A percentile compares a stretch with the other conserved stretches of the same genome.
These are phyloP conservation scores for Phytopythium aichiense DNA, from an alignment of 352 stramenopile genomes.

Conservation along the genomic window DNA sequence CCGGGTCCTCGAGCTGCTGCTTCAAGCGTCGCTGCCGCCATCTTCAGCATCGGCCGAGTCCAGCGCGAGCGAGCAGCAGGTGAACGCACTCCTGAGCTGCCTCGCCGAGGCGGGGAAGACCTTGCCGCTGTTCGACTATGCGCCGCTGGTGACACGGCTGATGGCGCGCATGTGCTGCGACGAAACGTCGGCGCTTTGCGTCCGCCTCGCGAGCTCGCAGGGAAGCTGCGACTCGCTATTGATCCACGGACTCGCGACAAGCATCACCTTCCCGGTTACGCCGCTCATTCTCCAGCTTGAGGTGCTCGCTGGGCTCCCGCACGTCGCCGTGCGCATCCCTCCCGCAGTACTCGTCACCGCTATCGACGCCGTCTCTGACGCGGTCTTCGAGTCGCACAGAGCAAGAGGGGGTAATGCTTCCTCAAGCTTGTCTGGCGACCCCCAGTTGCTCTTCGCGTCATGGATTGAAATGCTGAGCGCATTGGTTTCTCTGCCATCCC, in stretches of 20 bases:
- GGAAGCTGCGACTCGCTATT: constrained; percentile 31
- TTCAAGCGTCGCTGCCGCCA: constrained; percentile 11
- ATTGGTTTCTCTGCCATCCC: background rate
- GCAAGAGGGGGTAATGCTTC: constrained; percentile 8
- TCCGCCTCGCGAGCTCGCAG: constrained; percentile 34
- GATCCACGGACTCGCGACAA: constrained; percentile 16
- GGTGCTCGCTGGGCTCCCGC: constrained; percentile 16
- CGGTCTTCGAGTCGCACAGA: constrained; percentile 21
- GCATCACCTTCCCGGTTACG: constrained; percentile 16
- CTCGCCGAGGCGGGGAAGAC: constrained; percentile 16
- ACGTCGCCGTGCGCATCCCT: constrained; percentile 18
- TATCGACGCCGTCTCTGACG: constrained; percentile 13
- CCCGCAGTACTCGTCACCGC: constrained; percentile 14
- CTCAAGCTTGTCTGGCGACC: background rate
- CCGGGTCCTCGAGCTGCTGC: constrained; percentile 32
- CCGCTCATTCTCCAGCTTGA: constrained; percentile 16
- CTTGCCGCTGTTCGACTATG: constrained; percentile 29
- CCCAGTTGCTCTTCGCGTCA: constrained; percentile 15
- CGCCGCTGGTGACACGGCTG: constrained; percentile 20
- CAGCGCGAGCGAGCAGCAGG: background rate
- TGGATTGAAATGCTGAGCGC: constrained; percentile 23
- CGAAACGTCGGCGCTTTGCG: constrained; percentile 18
- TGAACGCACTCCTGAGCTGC: constrained; percentile 22
- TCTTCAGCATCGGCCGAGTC: background rate
- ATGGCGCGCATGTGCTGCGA: constrained; percentile 24